Conservation (phyloP, 108 stramenopile species). For the Skeletonema grethae region DNA sequence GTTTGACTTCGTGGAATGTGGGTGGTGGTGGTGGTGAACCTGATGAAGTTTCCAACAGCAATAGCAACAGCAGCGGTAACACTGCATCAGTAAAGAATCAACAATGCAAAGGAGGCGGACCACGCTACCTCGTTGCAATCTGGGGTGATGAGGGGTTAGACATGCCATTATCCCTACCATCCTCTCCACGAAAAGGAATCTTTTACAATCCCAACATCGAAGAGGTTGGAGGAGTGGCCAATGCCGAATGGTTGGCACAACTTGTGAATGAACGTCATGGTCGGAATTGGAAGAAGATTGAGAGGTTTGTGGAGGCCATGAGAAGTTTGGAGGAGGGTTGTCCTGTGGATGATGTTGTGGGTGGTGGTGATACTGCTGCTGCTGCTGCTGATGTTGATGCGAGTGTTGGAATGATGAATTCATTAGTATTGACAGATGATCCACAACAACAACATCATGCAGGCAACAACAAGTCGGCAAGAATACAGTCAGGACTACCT, state of each 20-base stretch:
- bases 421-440: neutral
- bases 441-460: neutral
- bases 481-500: slow-evolving; percentile 15
- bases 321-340: slow-evolving; percentile 31
- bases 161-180: slow-evolving; percentile 67
- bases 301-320: slow-evolving; percentile 66
- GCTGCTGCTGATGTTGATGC: neutral
- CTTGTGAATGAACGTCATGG: slow-evolving; percentile 84
- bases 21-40: slow-evolving; percentile 8
- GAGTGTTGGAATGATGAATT: neutral
- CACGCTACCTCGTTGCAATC: slow-evolving; percentile 73
- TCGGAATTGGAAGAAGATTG: slow-evolving; percentile 88
- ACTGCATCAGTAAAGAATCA: slow-evolving; percentile 9
- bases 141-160: slow-evolving; percentile 94
- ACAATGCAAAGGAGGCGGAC: slow-evolving; percentile 53
- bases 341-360: slow-evolving; percentile 21
- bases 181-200: slow-evolving; percentile 28
- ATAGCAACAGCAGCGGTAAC: neutral
- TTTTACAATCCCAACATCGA: slow-evolving; percentile 29
- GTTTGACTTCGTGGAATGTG: slow-evolving; percentile 74
- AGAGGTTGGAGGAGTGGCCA: slow-evolving; percentile 4
- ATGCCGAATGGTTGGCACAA: slow-evolving; percentile 67
- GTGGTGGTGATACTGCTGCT: slow-evolving; percentile 8
- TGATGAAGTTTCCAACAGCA: neutral
- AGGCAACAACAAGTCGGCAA: slow-evolving; percentile 3